These are phyloP conservation scores for Gentiana dahurica DNA, from an alignment of 257 asterid genomes.

Conservation along the genomic window DNA sequence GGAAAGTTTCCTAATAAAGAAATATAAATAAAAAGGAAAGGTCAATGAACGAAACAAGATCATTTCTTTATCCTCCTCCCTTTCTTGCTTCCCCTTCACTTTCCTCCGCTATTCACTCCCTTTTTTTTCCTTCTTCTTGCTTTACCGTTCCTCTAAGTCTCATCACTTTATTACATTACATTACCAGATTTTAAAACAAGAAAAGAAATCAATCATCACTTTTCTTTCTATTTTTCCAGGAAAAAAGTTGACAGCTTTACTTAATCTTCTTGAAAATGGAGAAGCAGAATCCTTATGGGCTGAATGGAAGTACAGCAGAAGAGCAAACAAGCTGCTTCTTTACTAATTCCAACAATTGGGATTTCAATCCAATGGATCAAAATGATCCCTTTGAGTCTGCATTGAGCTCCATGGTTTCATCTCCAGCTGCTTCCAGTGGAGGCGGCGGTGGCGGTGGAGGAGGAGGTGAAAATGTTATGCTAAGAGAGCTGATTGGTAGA, in stretches of 20 bases:
- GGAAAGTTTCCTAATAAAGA: too few relatives aligned
- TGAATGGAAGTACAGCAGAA: slow-evolving; percentile 21
- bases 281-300: slow-evolving; percentile 17
- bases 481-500: slow-evolving; percentile 66
- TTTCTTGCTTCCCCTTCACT: background rate
- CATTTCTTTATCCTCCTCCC: slow-evolving; percentile 1
- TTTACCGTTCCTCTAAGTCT: background rate
- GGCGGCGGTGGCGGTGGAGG: slow-evolving; percentile 9
- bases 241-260: background rate
- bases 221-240: slow-evolving; percentile 7
- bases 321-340: slow-evolving; percentile 21
- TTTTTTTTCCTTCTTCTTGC: slow-evolving; percentile 4
- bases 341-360: slow-evolving; percentile 42
- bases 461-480: slow-evolving; percentile 38
- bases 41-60: too few relatives aligned
- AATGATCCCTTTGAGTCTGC: slow-evolving; percentile 71
- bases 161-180: background rate
- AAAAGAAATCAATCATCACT: slow-evolving; percentile 6
- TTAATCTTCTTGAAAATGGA: slow-evolving; percentile 23
- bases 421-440: slow-evolving; percentile 46
- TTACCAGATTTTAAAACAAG: slow-evolving; percentile 13
- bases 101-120: slow-evolving; percentile 5
- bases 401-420: slow-evolving; percentile 86
- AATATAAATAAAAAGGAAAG: too few relatives aligned
- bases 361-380: slow-evolving; percentile 39